phyloP scores from a whole-genome alignment of 768 basidiomycete species.

The Boletus barrowsii region DNA sequence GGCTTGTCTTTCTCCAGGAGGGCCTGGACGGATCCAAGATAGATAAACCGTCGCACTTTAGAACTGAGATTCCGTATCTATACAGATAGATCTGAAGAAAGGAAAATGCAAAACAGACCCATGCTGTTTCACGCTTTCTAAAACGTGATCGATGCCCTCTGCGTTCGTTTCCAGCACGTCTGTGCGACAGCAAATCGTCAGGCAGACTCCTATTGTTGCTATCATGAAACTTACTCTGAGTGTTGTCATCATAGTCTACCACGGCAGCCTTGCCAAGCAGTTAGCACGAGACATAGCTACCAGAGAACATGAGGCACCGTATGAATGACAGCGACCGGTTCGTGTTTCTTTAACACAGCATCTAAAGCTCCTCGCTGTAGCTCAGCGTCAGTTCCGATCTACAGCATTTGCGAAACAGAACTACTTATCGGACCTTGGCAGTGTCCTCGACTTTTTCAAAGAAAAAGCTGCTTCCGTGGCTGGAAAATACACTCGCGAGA shows the following conservation, averaged over 20 bases:
- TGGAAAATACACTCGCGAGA: neutral
- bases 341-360: neutral
- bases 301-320: neutral
- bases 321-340: neutral
- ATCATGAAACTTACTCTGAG: neutral
- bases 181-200: neutral
- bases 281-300: neutral
- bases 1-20: neutral
- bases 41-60: neutral
- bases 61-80: neutral
- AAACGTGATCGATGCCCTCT: neutral
- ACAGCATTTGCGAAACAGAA: no score
- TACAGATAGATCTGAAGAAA: neutral
- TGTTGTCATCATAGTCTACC: neutral
- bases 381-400: neutral
- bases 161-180: neutral
- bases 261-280: neutral
- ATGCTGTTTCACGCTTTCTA: neutral
- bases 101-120: neutral
- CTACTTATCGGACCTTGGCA: neutral
- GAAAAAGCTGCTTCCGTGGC: neutral
- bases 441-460: neutral
- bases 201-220: neutral
- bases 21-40: neutral
- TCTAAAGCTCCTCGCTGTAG: neutral